Conservation (phyloP, 2,329 filamentous ascomycete genomes). For the Passalora sequoiae region DNA sequence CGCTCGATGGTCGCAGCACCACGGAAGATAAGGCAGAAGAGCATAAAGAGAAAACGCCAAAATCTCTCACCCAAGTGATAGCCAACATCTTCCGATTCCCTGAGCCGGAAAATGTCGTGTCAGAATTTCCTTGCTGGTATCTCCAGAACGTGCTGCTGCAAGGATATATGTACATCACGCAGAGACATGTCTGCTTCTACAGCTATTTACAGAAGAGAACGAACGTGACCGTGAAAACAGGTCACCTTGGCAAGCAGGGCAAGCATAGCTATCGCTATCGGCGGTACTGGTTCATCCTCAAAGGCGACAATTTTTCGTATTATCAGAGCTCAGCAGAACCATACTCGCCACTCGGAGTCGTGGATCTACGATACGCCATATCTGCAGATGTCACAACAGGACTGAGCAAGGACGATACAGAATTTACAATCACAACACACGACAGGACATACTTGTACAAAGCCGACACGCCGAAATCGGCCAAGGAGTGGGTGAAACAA, state of each 20-base stretch:
- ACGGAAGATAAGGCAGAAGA: constrained; percentile 5
- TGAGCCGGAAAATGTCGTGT: constrained; percentile 74
- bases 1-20: constrained; percentile 3
- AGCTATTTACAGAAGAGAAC: constrained; percentile 93
- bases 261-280: constrained; percentile 82
- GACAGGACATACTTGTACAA: constrained; percentile 80
- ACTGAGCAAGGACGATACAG: constrained; percentile 59
- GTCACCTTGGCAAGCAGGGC: constrained; percentile 81
- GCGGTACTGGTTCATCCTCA: constrained; percentile 88
- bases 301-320: constrained; percentile 87
- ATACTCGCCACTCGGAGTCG: constrained; percentile 87
- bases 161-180: constrained; percentile 92
- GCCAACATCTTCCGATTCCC: constrained; percentile 74
- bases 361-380: constrained; percentile 87
- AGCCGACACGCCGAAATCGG: constrained; percentile 80
- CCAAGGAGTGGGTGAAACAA: constrained; percentile 93
- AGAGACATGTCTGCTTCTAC: constrained; percentile 92
- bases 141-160: constrained; percentile 87
- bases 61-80: constrained; percentile 22
- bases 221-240: constrained; percentile 73
- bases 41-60: constrained; percentile 1
- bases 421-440: constrained; percentile 77
- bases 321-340: constrained; percentile 76
- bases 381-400: constrained; percentile 62
- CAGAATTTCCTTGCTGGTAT: constrained; percentile 91